Base-by-base conservation (phyloP, 208 protist genomes). In the Leishmania braziliensis region DNA sequence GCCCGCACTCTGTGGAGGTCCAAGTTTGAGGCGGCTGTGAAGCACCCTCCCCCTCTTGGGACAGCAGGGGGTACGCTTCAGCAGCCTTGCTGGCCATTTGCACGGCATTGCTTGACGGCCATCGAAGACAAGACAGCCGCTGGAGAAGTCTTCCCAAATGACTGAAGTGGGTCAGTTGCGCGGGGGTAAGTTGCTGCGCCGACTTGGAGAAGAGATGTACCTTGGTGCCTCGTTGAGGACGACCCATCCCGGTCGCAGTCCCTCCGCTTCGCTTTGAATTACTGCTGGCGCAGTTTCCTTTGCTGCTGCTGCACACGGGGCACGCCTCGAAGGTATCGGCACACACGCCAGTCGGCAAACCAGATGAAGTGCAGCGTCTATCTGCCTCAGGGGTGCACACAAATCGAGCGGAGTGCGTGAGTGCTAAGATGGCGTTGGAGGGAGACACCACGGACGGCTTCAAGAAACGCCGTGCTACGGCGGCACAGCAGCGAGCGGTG, bases 161-260 rank as follows among this genome's bases (percentile, higher is more conserved):
- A 29, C 43, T n/a, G 26, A 90, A 75, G 56, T 88, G 81, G 12
- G n/a, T 36, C 16, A 71, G 80, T 36, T 88, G 77, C 29, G 29
- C 43, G 6, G 58, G 23, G 26, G 68, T 48, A 1, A 90, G 79
- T 3, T 82, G 77, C 14, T 56, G 29, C 18, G 63, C 16, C 3
- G 77, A 10, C 39, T 36, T 54, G 6, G 77, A 79, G 18, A 39
- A 43, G 66, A 85, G n/a, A 23, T 75, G 74, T 29, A 68, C 74
- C 0, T 51, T 29, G 26, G 29, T 36, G 33, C 74, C 39, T 4
- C 9, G 9, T 48, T 65, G 53, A 26, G 36, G n/a, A n/a, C 14
- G 26, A 29, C 29, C 6, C 12, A 76, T 1, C 48, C 29, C 33
- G 1, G 51, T 10, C n/a, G 29, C 29, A 54, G 29, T 43, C 51